Conservation (phyloP, 2,329 filamentous ascomycete genomes). For the Coniochaeta prunicola region DNA sequence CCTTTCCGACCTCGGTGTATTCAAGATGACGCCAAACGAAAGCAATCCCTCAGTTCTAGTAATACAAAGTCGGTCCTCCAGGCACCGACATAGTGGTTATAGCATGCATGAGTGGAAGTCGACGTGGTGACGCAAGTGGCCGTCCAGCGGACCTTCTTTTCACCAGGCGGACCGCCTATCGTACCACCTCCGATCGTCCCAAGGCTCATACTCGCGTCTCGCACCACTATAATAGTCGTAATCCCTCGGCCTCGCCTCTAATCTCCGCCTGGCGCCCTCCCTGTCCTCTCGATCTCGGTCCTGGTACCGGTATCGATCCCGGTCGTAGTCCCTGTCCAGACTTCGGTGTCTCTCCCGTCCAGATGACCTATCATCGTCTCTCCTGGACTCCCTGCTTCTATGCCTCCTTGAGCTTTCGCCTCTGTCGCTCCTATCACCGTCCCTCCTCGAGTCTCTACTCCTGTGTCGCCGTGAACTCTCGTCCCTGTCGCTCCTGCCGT, state of each 20-base stretch:
- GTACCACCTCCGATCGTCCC: neutral
- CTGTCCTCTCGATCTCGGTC: neutral
- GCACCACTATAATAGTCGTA: neutral
- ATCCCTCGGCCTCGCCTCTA: neutral
- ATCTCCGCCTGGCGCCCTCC: neutral
- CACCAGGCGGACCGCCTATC: neutral
- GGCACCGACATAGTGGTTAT: too few relatives aligned
- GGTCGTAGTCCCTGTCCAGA: neutral
- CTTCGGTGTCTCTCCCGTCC: neutral
- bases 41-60: too few relatives aligned
- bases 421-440: neutral
- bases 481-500: conserved; percentile 4
- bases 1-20: too few relatives aligned
- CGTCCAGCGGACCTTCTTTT: neutral
- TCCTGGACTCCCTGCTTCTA: too few relatives aligned
- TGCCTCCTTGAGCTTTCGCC: too few relatives aligned
- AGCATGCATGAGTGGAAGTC: too few relatives aligned
- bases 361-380: neutral
- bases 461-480: neutral
- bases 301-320: neutral
- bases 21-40: too few relatives aligned
- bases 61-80: too few relatives aligned
- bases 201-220: neutral
- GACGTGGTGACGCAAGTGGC: too few relatives aligned
- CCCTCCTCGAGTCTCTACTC: neutral